Evolutionary conservation across 2,329 filamentous ascomycete genomes (phyloP), one percentile per base, ranked within the genome.

Genomic region (Bisporella sp.): DNA sequence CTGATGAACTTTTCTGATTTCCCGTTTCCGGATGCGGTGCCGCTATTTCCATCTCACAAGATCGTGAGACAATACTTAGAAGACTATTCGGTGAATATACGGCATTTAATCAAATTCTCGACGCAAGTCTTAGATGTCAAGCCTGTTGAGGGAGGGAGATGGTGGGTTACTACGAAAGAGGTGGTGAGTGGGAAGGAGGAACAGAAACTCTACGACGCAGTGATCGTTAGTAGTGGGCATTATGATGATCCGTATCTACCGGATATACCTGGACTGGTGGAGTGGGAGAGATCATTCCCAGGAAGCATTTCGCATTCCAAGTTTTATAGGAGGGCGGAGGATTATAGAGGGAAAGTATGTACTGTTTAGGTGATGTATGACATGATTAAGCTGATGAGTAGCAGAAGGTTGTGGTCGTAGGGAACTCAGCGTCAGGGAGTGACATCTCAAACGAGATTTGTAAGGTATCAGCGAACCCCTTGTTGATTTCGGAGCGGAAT

Each of bases 1-100:
- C 65, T 96, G 48, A 97, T 97, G 92, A 72, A 76, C 4, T 96
- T 84, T 66, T 84, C 84, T 4, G 86, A 92, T 57, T 71, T 79
- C 5, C 65, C 76, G 1, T 93, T 93, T 61, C 76, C 79, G 0
- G 61, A 73, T 1, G 75, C 81, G 9, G 73, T 77, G 5, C 81
- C 84, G 63, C 73, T 95, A 1, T 95, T 92, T 59, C 92, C 92
- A 0, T 77, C 74, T 28, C 81, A 91, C 54, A 69, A 82, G 54
- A 74, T 77, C 30, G 87, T 96, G 3, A 77, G 85, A 54, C 66
- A 79, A 21, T 96, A 96, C 63, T 72, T 97, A 1, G 70, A 85
- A 29, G 68, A 74, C 21, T 96, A 66, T 50, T 81, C 85, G 5
- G 68, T 77, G 47, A 83, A 87, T 9, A 71, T 95, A 4, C 74